These are phyloP conservation scores for Elaeis guineensis DNA, from an alignment of 176 grass and related monocot genomes.

Conservation along the genomic window DNA sequence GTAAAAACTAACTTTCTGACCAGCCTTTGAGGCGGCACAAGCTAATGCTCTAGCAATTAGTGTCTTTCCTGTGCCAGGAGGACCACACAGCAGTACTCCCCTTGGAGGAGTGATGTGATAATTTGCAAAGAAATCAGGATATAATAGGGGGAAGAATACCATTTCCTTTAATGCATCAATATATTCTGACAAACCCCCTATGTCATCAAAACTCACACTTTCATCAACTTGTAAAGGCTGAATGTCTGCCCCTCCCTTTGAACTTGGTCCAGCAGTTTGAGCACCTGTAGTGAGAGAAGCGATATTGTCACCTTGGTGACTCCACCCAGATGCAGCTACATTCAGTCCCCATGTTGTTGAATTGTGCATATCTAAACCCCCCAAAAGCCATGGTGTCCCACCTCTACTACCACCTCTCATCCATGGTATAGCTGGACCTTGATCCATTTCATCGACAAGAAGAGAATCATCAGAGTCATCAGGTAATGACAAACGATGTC, in stretches of 20 bases:
- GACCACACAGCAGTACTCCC: constrained; percentile 96
- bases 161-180: constrained; percentile 98
- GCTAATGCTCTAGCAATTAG: constrained; percentile 97
- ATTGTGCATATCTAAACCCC: constrained; percentile 85
- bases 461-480: constrained; percentile 99
- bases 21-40: constrained; percentile 86
- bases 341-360: constrained; percentile 81
- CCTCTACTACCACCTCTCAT: constrained; percentile 50
- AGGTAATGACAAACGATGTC: constrained; percentile 59
- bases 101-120: constrained; percentile 98
- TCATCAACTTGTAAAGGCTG: constrained; percentile 91
- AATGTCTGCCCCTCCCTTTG: constrained; percentile 98
- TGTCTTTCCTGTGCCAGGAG: constrained; percentile 95
- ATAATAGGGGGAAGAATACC: constrained; percentile 96
- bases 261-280: constrained; percentile 98
- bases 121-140: constrained; percentile 99
- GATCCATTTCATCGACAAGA: constrained; percentile 87
- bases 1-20: constrained; percentile 98
- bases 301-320: constrained; percentile 70
- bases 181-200: constrained; percentile 87
- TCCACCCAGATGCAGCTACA: constrained; percentile 92
- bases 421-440: constrained; percentile 78
- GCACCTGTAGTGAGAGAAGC: constrained; percentile 52
- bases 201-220: constrained; percentile 93
- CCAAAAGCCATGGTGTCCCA: constrained; percentile 70